Evolutionary conservation across 768 basidiomycete species (phyloP), one percentile per base, ranked within the genome.

Genomic region (Pleurotus djamor): DNA sequence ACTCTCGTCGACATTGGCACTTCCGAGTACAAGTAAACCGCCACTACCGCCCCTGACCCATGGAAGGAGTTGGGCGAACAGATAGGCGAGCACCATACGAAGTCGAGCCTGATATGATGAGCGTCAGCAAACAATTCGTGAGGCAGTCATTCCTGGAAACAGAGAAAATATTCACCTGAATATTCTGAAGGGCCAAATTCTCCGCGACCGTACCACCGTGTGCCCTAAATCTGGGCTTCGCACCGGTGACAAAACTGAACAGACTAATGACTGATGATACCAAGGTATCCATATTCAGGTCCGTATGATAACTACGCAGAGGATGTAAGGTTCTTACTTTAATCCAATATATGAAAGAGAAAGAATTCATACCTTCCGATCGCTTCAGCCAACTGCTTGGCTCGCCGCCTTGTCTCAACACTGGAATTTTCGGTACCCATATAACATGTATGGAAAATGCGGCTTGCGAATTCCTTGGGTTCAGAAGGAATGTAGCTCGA

Each of bases 371-470:
- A 93, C 96, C 92, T 90, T 67, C 96, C 96, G 57, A 99, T 96
- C 0, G 93, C 90, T 41, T 87, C 81, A 5, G 92, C 85, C 3
- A 99, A 83, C 47, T 90, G 86, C 70, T 92, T 96, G 1, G 97
- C 97, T 36, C 97, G 80, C 61, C 80, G 75, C 9, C 94, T 78
- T 5, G 97, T 98, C 66, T 97, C 97, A 0, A 71, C 71, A 60
- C 89, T 93, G 5, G 96, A 98, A 70, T 98, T 96, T 71, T 95
- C 92, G 0, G 97, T 99, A 4, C 96, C 96, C 97, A 99, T 98
- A 73, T 96, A 99, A 72, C 94, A 97, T 0, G 96, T 96, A 71
- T 98, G 96, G 78, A 99, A 96, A 57, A 98, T 88, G 28, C 94
- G 81, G 56, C 78, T 80, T 32, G 86, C 85, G 65, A 98, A 94